Evolutionary conservation across 2,329 filamentous ascomycete genomes (phyloP).

Genomic region (Colletotrichum paranaense): DNA sequence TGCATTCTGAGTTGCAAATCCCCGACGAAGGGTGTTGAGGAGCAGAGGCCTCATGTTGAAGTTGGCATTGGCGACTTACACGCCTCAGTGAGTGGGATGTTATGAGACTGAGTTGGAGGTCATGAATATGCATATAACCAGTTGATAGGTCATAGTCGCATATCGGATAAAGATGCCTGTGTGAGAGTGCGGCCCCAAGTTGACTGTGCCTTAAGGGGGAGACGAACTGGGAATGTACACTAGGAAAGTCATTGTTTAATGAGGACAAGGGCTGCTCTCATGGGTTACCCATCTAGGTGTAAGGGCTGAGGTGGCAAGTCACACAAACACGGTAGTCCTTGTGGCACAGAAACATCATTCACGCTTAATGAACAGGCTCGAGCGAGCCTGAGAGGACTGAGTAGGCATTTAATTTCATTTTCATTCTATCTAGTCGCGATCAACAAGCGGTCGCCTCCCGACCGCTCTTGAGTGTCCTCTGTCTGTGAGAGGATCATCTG

Average conservation of each 20-base stretch:
- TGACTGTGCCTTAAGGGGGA: background rate
- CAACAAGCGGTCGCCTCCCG: conserved; percentile 31
- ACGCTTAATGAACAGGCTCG: background rate
- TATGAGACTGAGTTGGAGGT: background rate
- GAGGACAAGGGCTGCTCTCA: background rate
- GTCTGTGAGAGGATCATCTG: conserved; percentile 29
- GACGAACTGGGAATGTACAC: background rate
- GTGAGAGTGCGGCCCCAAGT: background rate
- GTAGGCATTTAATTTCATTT: conserved; percentile 31
- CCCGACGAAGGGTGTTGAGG: background rate
- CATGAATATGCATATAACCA: background rate
- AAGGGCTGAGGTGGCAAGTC: background rate
- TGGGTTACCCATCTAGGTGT: background rate
- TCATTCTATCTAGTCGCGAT: conserved; percentile 34
- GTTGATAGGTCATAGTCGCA: background rate
- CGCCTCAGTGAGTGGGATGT: background rate
- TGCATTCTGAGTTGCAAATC: conserved; percentile 15
- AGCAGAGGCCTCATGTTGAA: conserved; percentile 15
- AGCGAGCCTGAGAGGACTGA: conserved; percentile 6
- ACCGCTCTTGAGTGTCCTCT: conserved; percentile 32
- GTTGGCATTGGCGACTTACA: conserved; percentile 22
- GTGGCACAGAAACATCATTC: background rate
- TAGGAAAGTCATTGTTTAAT: background rate
- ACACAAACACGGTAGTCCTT: background rate
- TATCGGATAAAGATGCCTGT: background rate